Conservation (phyloP, 495 filamentous ascomycete species). For the Terfezia boudieri region DNA sequence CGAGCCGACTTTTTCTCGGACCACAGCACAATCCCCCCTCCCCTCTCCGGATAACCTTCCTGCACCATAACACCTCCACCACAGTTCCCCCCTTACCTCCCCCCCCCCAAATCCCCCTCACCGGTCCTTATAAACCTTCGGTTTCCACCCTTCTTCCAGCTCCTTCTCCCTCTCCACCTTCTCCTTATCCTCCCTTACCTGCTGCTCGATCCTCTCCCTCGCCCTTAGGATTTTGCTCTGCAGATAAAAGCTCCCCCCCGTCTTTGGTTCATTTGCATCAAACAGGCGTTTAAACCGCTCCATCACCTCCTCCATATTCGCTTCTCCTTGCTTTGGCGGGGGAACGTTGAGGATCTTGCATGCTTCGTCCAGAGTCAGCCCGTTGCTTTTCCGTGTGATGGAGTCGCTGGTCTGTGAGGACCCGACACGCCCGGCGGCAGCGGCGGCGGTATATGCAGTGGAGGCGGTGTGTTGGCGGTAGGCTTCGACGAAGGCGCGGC, state of each 20-base stretch:
- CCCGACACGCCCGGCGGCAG: slow-evolving; percentile 23
- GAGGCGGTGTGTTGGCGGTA: slow-evolving; percentile 79
- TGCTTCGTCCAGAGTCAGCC: slow-evolving; percentile 82
- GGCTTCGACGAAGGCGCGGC: slow-evolving; percentile 76
- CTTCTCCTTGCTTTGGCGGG: slow-evolving; percentile 43
- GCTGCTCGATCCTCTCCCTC: slow-evolving; percentile 74
- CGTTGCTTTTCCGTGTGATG: slow-evolving; percentile 24
- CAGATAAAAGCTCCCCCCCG: slow-evolving; percentile 91
- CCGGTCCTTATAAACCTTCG: slow-evolving; percentile 59
- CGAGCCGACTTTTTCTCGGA: too few species aligned
- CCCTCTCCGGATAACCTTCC: too few species aligned
- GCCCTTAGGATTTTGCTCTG: slow-evolving; percentile 91
- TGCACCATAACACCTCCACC: neutral
- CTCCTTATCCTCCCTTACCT: slow-evolving; percentile 34
- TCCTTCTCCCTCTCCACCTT: slow-evolving; percentile 37
- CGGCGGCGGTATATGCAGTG: slow-evolving; percentile 49
- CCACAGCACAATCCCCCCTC: too few species aligned
- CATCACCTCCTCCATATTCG: slow-evolving; percentile 53
- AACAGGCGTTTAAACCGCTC: slow-evolving; percentile 86
- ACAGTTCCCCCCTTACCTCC: neutral
- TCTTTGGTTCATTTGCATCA: slow-evolving; percentile 78
- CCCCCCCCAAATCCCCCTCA: neutral
- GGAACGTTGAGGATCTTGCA: slow-evolving; percentile 96
- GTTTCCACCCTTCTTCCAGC: slow-evolving; percentile 66
- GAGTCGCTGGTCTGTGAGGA: slow-evolving; percentile 28